Conservation (phyloP, 2,329 filamentous ascomycete genomes). For the Colletotrichum spaethianum region DNA sequence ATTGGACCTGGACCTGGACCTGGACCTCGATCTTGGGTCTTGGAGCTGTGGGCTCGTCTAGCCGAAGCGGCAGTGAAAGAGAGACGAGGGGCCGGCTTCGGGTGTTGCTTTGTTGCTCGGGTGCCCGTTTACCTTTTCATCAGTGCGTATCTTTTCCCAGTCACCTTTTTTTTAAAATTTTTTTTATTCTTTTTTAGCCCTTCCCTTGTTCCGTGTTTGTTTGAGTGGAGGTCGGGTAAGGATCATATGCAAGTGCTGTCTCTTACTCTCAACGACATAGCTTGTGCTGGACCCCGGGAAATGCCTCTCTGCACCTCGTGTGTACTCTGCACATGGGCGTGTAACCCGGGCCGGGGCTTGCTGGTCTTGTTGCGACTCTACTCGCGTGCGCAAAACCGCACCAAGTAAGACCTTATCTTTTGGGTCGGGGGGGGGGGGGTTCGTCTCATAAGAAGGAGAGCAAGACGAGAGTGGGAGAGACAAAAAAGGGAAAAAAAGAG, state of each 20-base stretch:
- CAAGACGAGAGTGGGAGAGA: not conserved
- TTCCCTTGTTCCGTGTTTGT: not conserved
- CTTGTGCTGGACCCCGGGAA: not conserved
- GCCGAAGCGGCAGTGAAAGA: not conserved
- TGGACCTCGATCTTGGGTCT: not conserved
- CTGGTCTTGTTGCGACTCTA: too few relatives aligned
- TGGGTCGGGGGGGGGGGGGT: not conserved
- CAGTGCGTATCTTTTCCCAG: slow-evolving; percentile 8
- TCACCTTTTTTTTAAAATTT: not conserved
- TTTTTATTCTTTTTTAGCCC: not conserved
- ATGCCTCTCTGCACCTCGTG: too few relatives aligned
- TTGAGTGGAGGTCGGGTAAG: too few relatives aligned
- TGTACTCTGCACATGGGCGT: not conserved
- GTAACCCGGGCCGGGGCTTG: too few relatives aligned
- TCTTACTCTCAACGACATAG: too few relatives aligned
- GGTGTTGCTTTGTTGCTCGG: slow-evolving; percentile 25
- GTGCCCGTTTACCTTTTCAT: slow-evolving; percentile 1
- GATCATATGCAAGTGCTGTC: too few relatives aligned
- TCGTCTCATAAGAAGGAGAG: not conserved
- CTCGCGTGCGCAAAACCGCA: too few relatives aligned
- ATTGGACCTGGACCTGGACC: slow-evolving; percentile 5
- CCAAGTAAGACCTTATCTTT: slow-evolving; percentile 3
- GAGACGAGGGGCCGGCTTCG: not conserved
- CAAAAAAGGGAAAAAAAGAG: not conserved
- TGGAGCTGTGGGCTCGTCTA: not conserved